Evolutionary conservation across 805 yeast species (phyloP), one percentile per base, ranked within the genome.

Genomic region (Starmerella roubikii): DNA sequence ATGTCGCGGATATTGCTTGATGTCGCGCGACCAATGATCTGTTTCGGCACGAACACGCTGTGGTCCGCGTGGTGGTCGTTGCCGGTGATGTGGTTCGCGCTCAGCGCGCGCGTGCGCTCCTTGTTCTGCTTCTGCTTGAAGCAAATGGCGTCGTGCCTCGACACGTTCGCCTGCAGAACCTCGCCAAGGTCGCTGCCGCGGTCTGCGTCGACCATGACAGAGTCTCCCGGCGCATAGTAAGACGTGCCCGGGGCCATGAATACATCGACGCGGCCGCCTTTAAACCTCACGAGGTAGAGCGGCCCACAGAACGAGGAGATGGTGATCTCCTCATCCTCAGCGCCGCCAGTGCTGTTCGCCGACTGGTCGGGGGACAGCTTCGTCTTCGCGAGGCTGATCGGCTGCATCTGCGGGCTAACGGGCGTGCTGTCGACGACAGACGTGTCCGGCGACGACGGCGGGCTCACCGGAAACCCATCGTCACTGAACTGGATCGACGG

Each of bases 131-230:
- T 62, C 52, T 72, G 62, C 54, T 78, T 78, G 56, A 81, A 59
- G 44, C 73, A 58, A 33, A 83, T 66, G 0, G 88, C 86, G 50
- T 76, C 80, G 48, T 74, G 80, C 27, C 69, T 59, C 3, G 76
- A 61, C 21, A 81, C 68, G 49, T 72, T 67, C 50, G 74, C 59
- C 42, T 68, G 66, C 27, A 71, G 69, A 32, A 81, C 69, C 52
- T 69, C 69, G 27, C 93, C 93, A 43, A 81, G 65, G 57, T 81
- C 93, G 27, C 73, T 61, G 27, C 93, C 93, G 25, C 93, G 64
- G 53, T 81, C 93, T 1, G 91, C 93, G 53, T 81, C 88, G 15
- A 80, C 93, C 52, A 80, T 72, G 13, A 82, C 88, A 51, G 78
- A 65, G 53, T 78, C 85, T 18, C 80, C 80, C 4, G 64, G 57